A percentile compares a stretch with the other conserved stretches of the same genome.
phyloP scores from a whole-genome alignment of 441 rosid species.

The Populus hybrid region DNA sequence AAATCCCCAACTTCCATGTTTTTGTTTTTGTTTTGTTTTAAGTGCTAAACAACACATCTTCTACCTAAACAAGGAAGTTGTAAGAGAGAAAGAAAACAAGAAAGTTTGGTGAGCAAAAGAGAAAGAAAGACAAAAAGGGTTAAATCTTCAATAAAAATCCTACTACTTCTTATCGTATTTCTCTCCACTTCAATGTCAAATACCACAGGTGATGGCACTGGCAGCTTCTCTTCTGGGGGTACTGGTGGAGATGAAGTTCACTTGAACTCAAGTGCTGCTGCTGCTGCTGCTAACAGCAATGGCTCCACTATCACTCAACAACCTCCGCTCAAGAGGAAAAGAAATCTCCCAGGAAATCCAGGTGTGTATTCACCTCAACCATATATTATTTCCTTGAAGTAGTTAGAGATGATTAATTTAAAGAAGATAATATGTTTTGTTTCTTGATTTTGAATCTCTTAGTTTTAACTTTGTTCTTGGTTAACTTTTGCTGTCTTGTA shows the following conservation, averaged over 20 bases:
- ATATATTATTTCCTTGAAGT: neutral
- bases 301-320: slow-evolving; percentile 31
- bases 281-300: slow-evolving; percentile 22
- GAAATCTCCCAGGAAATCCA: slow-evolving; percentile 58
- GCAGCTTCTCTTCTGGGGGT: slow-evolving; percentile 40
- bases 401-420: neutral
- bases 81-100: slow-evolving; percentile 23
- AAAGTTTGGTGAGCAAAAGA: slow-evolving; percentile 27
- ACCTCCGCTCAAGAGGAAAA: slow-evolving; percentile 40
- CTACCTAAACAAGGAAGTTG: slow-evolving; percentile 4
- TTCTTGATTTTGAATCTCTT: neutral
- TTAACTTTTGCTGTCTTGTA: neutral
- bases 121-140: slow-evolving; percentile 14
- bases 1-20: slow-evolving; percentile 25
- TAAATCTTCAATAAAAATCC: neutral
- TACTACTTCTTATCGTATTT: neutral
- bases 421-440: neutral
- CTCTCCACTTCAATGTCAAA: slow-evolving; percentile 39
- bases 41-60: slow-evolving; percentile 6
- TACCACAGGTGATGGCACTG: slow-evolving; percentile 34
- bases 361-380: slow-evolving; percentile 21
- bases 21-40: slow-evolving; percentile 6
- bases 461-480: neutral
- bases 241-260: slow-evolving; percentile 23
- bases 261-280: slow-evolving; percentile 18